Evolutionary conservation across 2,329 filamentous ascomycete genomes (phyloP), one percentile per base, ranked within the genome.

Genomic region (Elsinoe ampelina): DNA sequence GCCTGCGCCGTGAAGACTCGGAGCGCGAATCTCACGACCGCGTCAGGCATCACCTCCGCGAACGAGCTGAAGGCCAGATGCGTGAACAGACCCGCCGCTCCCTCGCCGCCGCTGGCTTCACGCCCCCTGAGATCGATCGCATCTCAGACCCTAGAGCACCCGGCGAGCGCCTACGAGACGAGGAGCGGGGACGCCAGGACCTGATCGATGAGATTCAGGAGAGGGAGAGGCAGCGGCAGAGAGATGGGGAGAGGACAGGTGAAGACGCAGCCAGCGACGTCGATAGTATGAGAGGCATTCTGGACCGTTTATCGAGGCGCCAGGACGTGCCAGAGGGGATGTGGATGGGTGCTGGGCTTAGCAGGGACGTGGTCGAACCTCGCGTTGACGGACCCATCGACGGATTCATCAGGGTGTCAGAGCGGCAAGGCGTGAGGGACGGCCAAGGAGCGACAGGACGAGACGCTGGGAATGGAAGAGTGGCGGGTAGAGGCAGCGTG

Each of bases 271-370:
- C 38, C 4, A 36, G 64, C 64, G 73, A 75, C 63, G 69, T 86
- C 22, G 77, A 80, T 19, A 81, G 84, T 45, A 85, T 91, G 79
- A 84, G 87, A 63, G 77, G 78, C 52, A 85, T 95, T 47, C 77
- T 93, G 35, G 82, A 85, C 62, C 79, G 82, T 42, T 76, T 95
- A 56, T 82, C 84, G 34, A 78, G 80, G 15, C 76, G 87, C 20
- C 80, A 88, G 65, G 86, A 91, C 63, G 85, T 93, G 55, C 86
- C 87, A 0, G 87, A 93, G 60, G 84, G 89, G 61, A 91, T 86
- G 83, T 95, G 89, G 89, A 70, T 70, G 55, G 72, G 70, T 17
- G 72, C 75, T 15, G 74, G 74, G 11, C 61, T 76, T 57, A 67
- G 54, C 19, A 22, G 54, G 26, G 54, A 56, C 15, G 54, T 56